Base-by-base conservation (phyloP, 495 filamentous ascomycete species). In the Aspergillus indologenus region DNA sequence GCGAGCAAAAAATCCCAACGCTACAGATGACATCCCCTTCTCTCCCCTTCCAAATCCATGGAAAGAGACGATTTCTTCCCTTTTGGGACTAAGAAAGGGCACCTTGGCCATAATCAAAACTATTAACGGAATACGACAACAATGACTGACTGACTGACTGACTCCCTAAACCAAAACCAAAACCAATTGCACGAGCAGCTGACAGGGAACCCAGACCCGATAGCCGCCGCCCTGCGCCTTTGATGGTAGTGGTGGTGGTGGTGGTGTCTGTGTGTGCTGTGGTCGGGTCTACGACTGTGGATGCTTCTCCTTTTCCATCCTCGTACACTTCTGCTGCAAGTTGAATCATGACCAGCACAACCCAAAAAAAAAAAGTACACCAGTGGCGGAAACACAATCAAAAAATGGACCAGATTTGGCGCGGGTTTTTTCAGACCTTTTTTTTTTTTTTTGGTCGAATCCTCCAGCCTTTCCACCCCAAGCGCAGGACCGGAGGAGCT, bases 1-100 rank as follows among this genome's bases (percentile, higher is more conserved):
- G 9, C 3, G 26, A 29, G 9, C 26, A 29, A 29, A 29, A 29
- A 29, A 29, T 4, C 3, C 3, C 26, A 69, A 67, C 64, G 66
- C 62, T 63, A 49, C 67, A 57, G 61, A 54, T 64, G 48, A 62
- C 45, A 56, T 57, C 12, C 34, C 34, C 12, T 40, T 14, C 34
- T 11, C 5, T n/a, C n/a, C n/a, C n/a, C n/a, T n/a, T n/a, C n/a
- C 34, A 47, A 53, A 45, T 26, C 61, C 48, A 53, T 53, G 57
- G 57, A 47, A 57, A 44, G 22, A 23, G 22, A 23, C 45, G 20
- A 34, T n/a, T 56, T 54, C 53, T 54, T 26, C 53, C 47, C 21
- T 50, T 56, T 53, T 48, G 31, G 57, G 61, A 23, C 12, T 8
- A 40, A 40, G 12, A 31, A 44, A 54, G 22, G 24, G n/a, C n/a